Conservation (phyloP, 768 basidiomycete genomes). For the Boletus pseudopeckii region DNA sequence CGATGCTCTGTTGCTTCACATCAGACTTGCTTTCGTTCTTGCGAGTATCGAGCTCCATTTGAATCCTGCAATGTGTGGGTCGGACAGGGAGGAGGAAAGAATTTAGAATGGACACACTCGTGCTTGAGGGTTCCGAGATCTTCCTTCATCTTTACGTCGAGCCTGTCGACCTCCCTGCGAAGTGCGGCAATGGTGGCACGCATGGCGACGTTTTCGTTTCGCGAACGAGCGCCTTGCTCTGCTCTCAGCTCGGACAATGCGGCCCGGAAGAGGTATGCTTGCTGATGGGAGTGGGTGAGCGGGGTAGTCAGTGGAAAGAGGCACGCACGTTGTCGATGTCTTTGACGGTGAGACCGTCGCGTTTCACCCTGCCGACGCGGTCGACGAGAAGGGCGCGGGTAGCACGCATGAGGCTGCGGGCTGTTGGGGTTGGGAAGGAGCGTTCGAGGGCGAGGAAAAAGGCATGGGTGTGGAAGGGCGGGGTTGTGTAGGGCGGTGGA, state of each 20-base stretch:
- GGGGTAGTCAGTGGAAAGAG: background rate
- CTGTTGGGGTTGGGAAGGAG: constrained; percentile 70
- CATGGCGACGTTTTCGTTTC: constrained; percentile 83
- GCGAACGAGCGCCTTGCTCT: constrained; percentile 76
- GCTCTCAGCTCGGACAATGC: constrained; percentile 87
- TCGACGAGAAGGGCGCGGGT: constrained; percentile 78
- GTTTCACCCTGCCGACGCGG: constrained; percentile 63
- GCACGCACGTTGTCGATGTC: constrained; percentile 76
- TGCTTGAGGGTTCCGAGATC: constrained; percentile 86
- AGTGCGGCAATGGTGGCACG: constrained; percentile 72
- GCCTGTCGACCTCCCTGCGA: constrained; percentile 79
- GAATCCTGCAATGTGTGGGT: constrained; percentile 54
- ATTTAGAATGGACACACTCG: constrained; percentile 57
- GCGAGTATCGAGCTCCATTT: constrained; percentile 93
- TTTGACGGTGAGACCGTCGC: constrained; percentile 69
- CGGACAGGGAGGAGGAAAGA: background rate
- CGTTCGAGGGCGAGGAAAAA: constrained; percentile 71
- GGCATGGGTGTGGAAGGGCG: constrained; percentile 80
- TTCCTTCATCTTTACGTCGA: constrained; percentile 92
- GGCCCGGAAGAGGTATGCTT: constrained; percentile 94
- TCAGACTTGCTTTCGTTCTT: constrained; percentile 89
- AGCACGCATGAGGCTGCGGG: constrained; percentile 79
- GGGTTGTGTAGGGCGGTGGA: constrained; percentile 48
- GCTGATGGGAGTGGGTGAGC: constrained; percentile 41
- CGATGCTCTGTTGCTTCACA: constrained; percentile 77